Evolutionary conservation across 129 eudicot species (phyloP).

Genomic region (Helianthus annuus): HanXRQr2.0-SUNRISE NC_035445.2:137997401-137997900

Average conservation of each 20-base stretch:
- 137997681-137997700: background rate
- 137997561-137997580: background rate
- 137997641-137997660: background rate
- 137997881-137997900: constrained; percentile 24
- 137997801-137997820: constrained; percentile 25
- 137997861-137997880: constrained; percentile 7
- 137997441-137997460: too few species aligned
- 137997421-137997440: too few species aligned
- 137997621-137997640: background rate
- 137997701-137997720: background rate
- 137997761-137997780: background rate
- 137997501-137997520: too few species aligned
- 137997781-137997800: constrained; percentile 5
- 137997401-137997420: too few species aligned
- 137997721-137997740: background rate
- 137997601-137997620: background rate
- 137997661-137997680: background rate
- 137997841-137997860: background rate
- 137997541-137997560: background rate
- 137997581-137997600: background rate
- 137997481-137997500: too few species aligned
- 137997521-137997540: background rate
- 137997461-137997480: too few species aligned
- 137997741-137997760: background rate
- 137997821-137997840: constrained; percentile 15